A percentile compares a stretch with the other conserved stretches of the same genome.
Conservation (phyloP, 2,329 filamentous ascomycete genomes). For the Penicillium polonicum region DNA sequence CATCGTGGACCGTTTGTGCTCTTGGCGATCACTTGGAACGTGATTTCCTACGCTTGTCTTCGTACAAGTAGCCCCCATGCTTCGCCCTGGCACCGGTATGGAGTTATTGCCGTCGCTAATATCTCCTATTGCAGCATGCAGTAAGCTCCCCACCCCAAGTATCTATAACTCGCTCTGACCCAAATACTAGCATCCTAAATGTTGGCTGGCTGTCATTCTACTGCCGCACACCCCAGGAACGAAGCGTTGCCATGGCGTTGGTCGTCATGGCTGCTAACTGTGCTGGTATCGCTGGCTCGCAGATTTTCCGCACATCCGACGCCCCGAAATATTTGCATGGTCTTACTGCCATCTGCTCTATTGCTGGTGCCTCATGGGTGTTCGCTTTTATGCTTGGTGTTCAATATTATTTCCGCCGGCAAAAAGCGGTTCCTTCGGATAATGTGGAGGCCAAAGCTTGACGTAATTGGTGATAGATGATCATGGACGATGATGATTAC, state of each 20-base stretch:
- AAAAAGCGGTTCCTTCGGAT: conserved; percentile 14
- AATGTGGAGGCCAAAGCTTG: neutral
- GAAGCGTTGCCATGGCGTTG: conserved; percentile 60
- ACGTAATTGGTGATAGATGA: neutral
- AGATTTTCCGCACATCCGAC: conserved; percentile 52
- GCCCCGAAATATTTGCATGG: conserved; percentile 27
- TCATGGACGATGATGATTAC: neutral
- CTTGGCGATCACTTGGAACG: conserved; percentile 38
- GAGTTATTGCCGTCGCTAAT: conserved; percentile 29
- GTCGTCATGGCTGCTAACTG: conserved; percentile 63
- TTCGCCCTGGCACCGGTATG: conserved; percentile 32
- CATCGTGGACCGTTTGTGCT: conserved; percentile 39
- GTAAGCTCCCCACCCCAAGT: conserved; percentile 17
- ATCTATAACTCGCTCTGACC: conserved; percentile 5
- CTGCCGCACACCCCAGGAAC: conserved; percentile 56
- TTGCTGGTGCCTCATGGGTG: conserved; percentile 29
- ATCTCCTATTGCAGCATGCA: conserved; percentile 39
- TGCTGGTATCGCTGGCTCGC: conserved; percentile 60
- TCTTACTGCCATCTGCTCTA: conserved; percentile 26
- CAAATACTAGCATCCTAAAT: conserved; percentile 45
- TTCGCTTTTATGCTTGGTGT: conserved; percentile 16
- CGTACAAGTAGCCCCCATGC: conserved; percentile 25
- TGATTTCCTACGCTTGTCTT: conserved; percentile 41
- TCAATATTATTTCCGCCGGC: conserved; percentile 25
- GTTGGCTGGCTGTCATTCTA: conserved; percentile 60